Percentiles rank a stretch among this genome's conserved stretches.
phyloP scores from a whole-genome alignment of 2,329 filamentous ascomycete species.

The Aspergillus sp. region DNA sequence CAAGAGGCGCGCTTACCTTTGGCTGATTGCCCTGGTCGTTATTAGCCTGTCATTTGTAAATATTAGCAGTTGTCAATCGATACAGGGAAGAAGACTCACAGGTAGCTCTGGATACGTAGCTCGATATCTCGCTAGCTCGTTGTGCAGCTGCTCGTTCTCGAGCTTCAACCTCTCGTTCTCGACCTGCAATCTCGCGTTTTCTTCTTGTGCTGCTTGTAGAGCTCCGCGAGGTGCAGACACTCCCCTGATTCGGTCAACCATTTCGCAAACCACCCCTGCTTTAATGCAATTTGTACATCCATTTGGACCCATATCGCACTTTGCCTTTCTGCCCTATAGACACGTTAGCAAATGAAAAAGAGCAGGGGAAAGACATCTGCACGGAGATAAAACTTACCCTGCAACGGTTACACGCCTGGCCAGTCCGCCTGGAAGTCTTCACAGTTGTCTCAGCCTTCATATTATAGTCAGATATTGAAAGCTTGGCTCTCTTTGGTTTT shows the following conservation, averaged over 20 bases:
- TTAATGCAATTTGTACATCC: slow-evolving; percentile 15
- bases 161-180: slow-evolving; percentile 8
- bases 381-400: slow-evolving; percentile 14
- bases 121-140: too few species aligned
- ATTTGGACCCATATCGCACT: slow-evolving; percentile 13
- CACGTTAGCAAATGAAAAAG: background rate
- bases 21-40: too few species aligned
- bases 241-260: slow-evolving; percentile 20
- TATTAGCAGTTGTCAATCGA: too few species aligned
- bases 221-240: slow-evolving; percentile 16
- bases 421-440: slow-evolving; percentile 9
- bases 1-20: too few species aligned
- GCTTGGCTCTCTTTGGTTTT: slow-evolving; percentile 10
- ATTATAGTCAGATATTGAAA: too few species aligned
- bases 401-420: slow-evolving; percentile 25
- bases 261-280: slow-evolving; percentile 10
- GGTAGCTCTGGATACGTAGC: too few species aligned
- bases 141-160: slow-evolving; percentile 1
- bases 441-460: background rate
- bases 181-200: slow-evolving; percentile 1
- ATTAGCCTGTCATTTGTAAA: too few species aligned
- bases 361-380: background rate
- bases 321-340: background rate
- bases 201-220: too few species aligned
- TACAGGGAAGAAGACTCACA: too few species aligned